phyloP scores from a whole-genome alignment of 805 yeast species.

The Monosporozyma solicola region DNA sequence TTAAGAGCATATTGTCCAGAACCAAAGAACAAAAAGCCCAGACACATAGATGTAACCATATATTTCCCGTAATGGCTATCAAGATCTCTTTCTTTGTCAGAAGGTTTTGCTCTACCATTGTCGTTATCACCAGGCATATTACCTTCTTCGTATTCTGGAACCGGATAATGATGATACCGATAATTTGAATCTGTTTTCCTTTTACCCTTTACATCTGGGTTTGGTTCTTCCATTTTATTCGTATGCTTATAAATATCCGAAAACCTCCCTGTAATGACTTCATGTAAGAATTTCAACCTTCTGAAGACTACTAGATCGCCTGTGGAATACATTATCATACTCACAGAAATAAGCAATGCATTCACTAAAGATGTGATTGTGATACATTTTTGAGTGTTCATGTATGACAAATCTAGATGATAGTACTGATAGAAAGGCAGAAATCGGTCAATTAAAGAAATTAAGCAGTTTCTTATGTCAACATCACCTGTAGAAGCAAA shows the following conservation, averaged over 20 bases:
- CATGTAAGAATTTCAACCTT: slow-evolving; percentile 62
- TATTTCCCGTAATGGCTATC: slow-evolving; percentile 54
- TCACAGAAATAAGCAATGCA: slow-evolving; percentile 50
- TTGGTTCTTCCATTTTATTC: background rate
- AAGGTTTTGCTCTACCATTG: background rate
- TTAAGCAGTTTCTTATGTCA: slow-evolving; percentile 41
- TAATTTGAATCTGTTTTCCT: background rate
- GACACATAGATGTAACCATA: slow-evolving; percentile 68
- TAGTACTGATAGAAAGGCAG: slow-evolving; percentile 25
- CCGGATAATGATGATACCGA: background rate
- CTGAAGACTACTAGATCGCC: slow-evolving; percentile 78
- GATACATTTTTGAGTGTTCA: slow-evolving; percentile 42
- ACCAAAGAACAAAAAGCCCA: slow-evolving; percentile 84
- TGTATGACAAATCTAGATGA: slow-evolving; percentile 34
- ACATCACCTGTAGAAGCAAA: slow-evolving; percentile 61
- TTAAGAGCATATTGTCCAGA: slow-evolving; percentile 86
- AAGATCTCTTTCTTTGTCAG: slow-evolving; percentile 12
- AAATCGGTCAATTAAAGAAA: slow-evolving; percentile 22
- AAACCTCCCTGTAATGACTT: slow-evolving; percentile 35
- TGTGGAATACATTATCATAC: slow-evolving; percentile 81
- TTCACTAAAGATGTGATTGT: slow-evolving; percentile 50
- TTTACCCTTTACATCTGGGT: background rate
- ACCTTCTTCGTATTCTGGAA: background rate
- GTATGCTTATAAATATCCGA: slow-evolving; percentile 18
- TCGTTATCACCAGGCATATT: slow-evolving; percentile 4